These are phyloP conservation scores for Retiboletus flavoniger DNA, from an alignment of 1,284 basidiomycete species.

Conservation along the genomic window DNA sequence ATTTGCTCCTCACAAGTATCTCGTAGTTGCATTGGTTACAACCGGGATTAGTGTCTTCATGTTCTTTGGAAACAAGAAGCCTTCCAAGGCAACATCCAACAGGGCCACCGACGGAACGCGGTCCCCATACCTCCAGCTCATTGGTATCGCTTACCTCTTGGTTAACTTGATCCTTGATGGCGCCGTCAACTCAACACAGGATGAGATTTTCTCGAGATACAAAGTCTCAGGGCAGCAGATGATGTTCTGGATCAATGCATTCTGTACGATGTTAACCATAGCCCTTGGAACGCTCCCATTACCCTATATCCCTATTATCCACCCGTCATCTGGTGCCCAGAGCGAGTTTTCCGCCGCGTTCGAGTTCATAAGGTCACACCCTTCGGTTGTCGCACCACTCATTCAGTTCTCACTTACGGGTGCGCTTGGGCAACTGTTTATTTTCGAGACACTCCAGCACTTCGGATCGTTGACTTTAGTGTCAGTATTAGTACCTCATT, in stretches of 20 bases:
- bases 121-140: constrained; percentile 51
- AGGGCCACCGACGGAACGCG: constrained; percentile 32
- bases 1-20: constrained; percentile 92
- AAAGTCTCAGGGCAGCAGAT: constrained; percentile 92
- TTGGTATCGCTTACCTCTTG: constrained; percentile 72
- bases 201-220: constrained; percentile 86
- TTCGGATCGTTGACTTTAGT: constrained; percentile 94
- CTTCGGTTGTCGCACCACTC: constrained; percentile 75
- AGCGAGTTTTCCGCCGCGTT: constrained; percentile 72
- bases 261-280: constrained; percentile 71
- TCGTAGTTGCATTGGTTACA: constrained; percentile 91
- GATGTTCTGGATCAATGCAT: constrained; percentile 97
- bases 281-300: constrained; percentile 68
- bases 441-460: constrained; percentile 96
- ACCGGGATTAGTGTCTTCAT: constrained; percentile 94
- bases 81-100: constrained; percentile 44
- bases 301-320: constrained; percentile 74
- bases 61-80: constrained; percentile 71
- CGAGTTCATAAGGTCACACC: constrained; percentile 78
- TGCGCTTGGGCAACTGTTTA: constrained; percentile 94
- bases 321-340: constrained; percentile 55
- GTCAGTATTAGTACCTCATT: constrained; percentile 46
- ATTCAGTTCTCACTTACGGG: constrained; percentile 88
- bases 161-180: constrained; percentile 92
- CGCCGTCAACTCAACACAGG: constrained; percentile 95